Conservation (phyloP, 116 monocot species). For the Dioscorea cayenensis region DNA sequence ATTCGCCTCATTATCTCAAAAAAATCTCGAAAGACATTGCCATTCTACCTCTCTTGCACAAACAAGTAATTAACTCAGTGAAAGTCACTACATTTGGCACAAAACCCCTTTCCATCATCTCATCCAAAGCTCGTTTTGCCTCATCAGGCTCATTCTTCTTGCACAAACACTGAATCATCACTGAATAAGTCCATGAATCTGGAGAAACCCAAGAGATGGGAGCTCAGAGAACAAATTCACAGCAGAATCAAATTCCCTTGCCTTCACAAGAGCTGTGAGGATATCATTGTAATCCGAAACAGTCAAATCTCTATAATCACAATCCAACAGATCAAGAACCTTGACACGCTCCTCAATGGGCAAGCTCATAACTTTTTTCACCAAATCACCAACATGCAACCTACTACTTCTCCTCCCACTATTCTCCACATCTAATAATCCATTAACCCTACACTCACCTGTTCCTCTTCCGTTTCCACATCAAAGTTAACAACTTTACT, state of each 20-base stretch:
- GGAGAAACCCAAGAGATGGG: slow-evolving; percentile 21
- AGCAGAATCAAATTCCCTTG: slow-evolving; percentile 37
- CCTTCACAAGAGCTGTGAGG: slow-evolving; percentile 38
- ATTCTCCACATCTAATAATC: neutral
- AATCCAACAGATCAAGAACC: slow-evolving; percentile 46
- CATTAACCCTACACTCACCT: neutral
- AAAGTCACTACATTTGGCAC: slow-evolving; percentile 48
- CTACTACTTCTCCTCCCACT: neutral
- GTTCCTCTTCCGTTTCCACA: neutral
- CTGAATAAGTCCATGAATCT: slow-evolving; percentile 44
- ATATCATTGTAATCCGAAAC: slow-evolving; percentile 66
- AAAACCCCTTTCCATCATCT: slow-evolving; percentile 54
- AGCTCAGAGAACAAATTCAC: slow-evolving; percentile 34
- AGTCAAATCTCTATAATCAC: slow-evolving; percentile 23
- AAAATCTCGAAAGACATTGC: slow-evolving; percentile 56
- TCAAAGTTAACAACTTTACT: neutral
- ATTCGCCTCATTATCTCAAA: slow-evolving; percentile 52
- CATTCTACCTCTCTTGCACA: slow-evolving; percentile 70
- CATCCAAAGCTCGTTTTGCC: slow-evolving; percentile 52
- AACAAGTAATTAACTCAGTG: slow-evolving; percentile 42
- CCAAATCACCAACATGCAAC: slow-evolving; percentile 11
- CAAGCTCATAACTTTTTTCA: slow-evolving; percentile 23
- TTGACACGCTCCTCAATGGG: slow-evolving; percentile 43
- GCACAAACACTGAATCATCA: slow-evolving; percentile 50
- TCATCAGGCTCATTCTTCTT: slow-evolving; percentile 56